Evolutionary conservation across 176 grass and related monocot species (phyloP), one percentile per base, ranked within the genome.

Genomic region (Pontederia crassipes): DNA sequence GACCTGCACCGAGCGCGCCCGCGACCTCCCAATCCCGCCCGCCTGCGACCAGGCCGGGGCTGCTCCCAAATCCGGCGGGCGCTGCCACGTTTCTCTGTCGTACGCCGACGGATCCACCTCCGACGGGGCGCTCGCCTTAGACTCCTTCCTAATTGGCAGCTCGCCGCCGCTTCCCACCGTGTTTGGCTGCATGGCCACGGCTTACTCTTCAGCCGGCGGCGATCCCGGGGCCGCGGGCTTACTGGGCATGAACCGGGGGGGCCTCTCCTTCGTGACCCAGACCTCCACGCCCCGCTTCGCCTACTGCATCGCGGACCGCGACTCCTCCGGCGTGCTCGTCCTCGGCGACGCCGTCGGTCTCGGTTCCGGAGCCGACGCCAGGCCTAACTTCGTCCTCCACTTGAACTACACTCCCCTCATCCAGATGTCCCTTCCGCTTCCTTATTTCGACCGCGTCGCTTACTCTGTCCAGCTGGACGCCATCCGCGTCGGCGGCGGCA

Each of bases 321-420:
- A 82, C 64, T 70, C 58, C 52, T 57, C 81, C 13, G 85, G 89
- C 49, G 20, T 95, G 62, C 81, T 95, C 53, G 49, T 95, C 20
- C 76, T 95, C 45, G 89, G 89, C 62, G 81, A 62, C 28, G 72
- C 12, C 61, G 54, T 59, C 12, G 7, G 20, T 24, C 20, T 24
- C 32, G 32, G 6, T 7, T 4, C 6, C 32, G 32, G 4, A 40
- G 32, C 32, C 32, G 32, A 40, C 32, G 32, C 2, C 4, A 40
- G 32, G 2, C 11, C 46, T 12, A 48, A 11, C 54, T 50, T 62
- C 11, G 48, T 53, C 18, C 62, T 53, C 11, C 54, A 29, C n/a
- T 74, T 95, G 8, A 89, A 89, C 67, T 95, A 95, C 81, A 89
- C 85, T 35, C 79, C 89, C 28, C 73, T 89, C 26, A 54, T 95